These are phyloP conservation scores for Trichosporon asahii DNA, from an alignment of 1,284 basidiomycete genomes.

Conservation along the genomic window DNA sequence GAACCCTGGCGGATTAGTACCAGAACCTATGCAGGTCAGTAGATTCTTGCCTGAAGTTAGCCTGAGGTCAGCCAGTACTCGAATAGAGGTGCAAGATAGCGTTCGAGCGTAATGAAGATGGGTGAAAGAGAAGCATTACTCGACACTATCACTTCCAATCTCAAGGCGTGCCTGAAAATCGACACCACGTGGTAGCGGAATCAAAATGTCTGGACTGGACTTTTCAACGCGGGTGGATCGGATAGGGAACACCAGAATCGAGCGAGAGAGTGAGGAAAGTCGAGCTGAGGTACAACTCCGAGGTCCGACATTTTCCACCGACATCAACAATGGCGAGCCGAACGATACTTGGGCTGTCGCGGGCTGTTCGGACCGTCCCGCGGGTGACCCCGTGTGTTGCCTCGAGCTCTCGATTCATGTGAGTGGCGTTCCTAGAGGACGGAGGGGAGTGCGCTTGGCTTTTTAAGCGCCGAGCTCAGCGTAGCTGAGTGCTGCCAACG, in stretches of 20 bases:
- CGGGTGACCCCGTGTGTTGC: not conserved
- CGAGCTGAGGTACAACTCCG: not conserved
- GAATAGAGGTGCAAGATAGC: too few relatives aligned
- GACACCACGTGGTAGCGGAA: not conserved
- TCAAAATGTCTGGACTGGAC: not conserved
- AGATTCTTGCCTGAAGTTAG: too few relatives aligned
- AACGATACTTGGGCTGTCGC: not conserved
- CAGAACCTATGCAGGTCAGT: too few relatives aligned
- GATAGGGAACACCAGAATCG: not conserved
- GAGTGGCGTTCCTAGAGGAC: not conserved
- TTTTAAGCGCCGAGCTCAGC: not conserved
- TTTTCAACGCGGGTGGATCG: conserved; percentile 1
- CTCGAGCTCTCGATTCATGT: not conserved
- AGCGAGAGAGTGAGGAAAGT: not conserved
- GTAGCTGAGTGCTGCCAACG: not conserved
- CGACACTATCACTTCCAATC: too few relatives aligned
- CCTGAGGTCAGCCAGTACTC: too few relatives aligned
- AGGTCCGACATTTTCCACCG: conserved; percentile 10
- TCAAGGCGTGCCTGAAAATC: not conserved
- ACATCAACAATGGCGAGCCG: conserved; percentile 4
- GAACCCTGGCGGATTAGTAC: too few relatives aligned
- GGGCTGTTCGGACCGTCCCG: not conserved
- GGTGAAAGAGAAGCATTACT: too few relatives aligned
- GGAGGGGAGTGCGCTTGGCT: not conserved
- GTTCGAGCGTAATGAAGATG: too few relatives aligned